Evolutionary conservation across 176 grass and related monocot genomes (phyloP).

Genomic region (Bothriochloa decipiens): DNA sequence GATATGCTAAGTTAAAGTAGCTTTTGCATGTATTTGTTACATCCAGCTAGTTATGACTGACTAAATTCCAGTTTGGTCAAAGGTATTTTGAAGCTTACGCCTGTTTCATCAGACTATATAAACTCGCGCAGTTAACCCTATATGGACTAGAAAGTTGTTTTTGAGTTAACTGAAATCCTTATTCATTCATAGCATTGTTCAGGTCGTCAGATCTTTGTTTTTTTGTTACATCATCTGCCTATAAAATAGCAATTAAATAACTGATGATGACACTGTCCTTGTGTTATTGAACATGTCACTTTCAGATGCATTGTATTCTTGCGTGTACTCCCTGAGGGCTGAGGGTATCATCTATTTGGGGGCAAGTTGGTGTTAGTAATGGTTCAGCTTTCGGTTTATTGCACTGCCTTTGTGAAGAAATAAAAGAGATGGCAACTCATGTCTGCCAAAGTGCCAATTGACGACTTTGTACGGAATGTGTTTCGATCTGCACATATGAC

Average conservation of each 20-base stretch:
- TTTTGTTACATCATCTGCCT: constrained; percentile 28
- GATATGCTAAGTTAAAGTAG: neutral
- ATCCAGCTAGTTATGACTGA: neutral
- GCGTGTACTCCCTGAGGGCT: constrained; percentile 17
- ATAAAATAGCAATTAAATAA: constrained; percentile 38
- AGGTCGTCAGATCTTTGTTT: constrained; percentile 4
- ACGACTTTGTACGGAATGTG: constrained; percentile 15
- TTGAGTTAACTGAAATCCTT: neutral
- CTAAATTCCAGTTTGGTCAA: neutral
- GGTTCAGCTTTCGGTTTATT: constrained; percentile 32
- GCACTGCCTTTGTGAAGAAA: constrained; percentile 11
- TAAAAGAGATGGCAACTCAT: constrained; percentile 39
- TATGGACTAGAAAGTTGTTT: neutral
- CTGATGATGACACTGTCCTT: constrained; percentile 21
- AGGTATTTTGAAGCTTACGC: neutral
- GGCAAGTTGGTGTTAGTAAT: constrained; percentile 19
- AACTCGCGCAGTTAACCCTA: neutral
- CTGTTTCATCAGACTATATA: neutral
- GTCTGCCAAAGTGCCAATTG: constrained; percentile 23
- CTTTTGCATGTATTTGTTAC: neutral
- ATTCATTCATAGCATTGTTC: neutral
- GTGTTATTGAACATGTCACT: neutral
- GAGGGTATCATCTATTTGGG: constrained; percentile 21
- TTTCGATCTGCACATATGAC: neutral
- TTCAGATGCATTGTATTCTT: constrained; percentile 3